phyloP scores from a whole-genome alignment of 1,284 basidiomycete genomes.

The Ustilago esculenta region DNA sequence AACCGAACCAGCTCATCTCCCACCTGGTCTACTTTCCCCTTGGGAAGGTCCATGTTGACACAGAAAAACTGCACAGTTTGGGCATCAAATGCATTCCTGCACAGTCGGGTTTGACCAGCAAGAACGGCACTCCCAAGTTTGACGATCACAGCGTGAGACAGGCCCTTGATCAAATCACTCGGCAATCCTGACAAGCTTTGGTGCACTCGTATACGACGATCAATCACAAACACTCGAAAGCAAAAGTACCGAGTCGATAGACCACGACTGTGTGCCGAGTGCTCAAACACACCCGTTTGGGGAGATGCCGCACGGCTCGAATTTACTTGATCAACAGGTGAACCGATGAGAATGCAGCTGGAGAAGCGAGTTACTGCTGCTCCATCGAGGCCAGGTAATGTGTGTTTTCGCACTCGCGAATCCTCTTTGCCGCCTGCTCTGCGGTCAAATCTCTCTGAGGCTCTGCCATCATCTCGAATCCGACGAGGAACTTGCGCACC shows the following conservation, averaged over 20 bases:
- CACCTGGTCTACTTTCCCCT: constrained; percentile 71
- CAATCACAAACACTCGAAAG: neutral
- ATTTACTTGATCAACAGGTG: no score
- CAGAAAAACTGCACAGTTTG: constrained; percentile 1
- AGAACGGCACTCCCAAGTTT: constrained; percentile 32
- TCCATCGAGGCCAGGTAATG: constrained; percentile 51
- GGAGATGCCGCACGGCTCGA: no score
- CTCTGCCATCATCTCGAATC: constrained; percentile 92
- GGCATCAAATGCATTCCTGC: constrained; percentile 18
- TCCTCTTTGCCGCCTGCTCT: constrained; percentile 81
- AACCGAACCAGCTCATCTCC: constrained; percentile 72
- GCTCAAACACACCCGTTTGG: no score
- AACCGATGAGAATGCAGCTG: neutral
- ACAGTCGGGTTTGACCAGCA: constrained; percentile 6
- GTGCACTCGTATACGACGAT: neutral
- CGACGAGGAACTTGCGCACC: constrained; percentile 89
- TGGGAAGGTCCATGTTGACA: constrained; percentile 27
- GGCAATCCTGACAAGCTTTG: neutral
- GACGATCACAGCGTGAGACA: constrained; percentile 26
- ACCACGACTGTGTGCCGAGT: no score
- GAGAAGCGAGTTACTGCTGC: constrained; percentile 13
- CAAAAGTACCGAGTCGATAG: no score
- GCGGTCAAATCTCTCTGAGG: constrained; percentile 89
- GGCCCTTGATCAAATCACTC: constrained; percentile 13
- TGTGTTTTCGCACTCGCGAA: constrained; percentile 69